Percentiles rank a stretch among this genome's conserved stretches.
Conservation (phyloP, 2,329 filamentous ascomycete species). For the Sclerotinia spermophila region DNA sequence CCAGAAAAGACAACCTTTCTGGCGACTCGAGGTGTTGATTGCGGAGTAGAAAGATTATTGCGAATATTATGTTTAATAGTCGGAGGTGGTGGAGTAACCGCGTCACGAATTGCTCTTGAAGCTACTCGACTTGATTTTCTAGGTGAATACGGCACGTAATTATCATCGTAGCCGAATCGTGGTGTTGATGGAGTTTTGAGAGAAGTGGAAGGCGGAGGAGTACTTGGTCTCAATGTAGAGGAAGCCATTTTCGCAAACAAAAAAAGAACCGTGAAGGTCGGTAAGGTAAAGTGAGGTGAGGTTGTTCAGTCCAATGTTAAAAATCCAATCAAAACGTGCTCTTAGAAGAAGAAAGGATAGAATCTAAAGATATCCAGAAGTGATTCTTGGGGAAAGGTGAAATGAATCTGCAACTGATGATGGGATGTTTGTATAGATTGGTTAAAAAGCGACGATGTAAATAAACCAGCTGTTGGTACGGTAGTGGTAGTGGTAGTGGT, state of each 20-base stretch:
- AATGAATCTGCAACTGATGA: background rate
- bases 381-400: background rate
- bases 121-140: slow-evolving; percentile 65
- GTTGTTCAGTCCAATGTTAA: background rate
- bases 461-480: background rate
- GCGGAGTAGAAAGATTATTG: slow-evolving; percentile 30
- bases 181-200: slow-evolving; percentile 68
- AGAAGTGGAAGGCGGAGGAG: slow-evolving; percentile 56
- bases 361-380: background rate
- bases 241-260: slow-evolving; percentile 32
- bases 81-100: slow-evolving; percentile 52
- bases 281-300: background rate
- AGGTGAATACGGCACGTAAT: slow-evolving; percentile 69
- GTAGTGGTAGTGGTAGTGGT: background rate
- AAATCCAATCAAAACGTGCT: background rate
- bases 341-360: background rate
- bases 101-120: slow-evolving; percentile 47
- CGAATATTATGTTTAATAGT: slow-evolving; percentile 39
- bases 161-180: slow-evolving; percentile 62
- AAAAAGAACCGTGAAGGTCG: slow-evolving; percentile 8
- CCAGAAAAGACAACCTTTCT: slow-evolving; percentile 25
- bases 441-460: background rate
- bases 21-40: slow-evolving; percentile 21
- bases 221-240: slow-evolving; percentile 41
- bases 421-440: background rate